A percentile compares a stretch with the other conserved stretches of the same genome.
Conservation (phyloP, 108 stramenopile genomes). For the Cyclotella atomus region DNA sequence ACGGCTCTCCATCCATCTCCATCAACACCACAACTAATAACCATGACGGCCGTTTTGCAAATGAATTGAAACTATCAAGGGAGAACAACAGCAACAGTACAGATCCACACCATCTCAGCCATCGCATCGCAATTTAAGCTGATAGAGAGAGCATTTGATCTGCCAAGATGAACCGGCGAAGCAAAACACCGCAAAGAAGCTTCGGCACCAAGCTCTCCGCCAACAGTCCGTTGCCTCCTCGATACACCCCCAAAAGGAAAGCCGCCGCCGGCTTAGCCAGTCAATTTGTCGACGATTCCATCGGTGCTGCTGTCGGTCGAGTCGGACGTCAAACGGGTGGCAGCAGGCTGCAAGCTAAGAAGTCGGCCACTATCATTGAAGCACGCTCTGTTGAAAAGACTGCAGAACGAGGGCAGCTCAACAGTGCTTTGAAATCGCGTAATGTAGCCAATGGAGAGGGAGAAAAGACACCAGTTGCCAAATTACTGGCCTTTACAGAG, state of each 20-base stretch:
- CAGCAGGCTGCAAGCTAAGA: neutral
- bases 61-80: no score
- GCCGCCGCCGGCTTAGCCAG: neutral
- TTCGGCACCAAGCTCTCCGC: constrained; percentile 33
- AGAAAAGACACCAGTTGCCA: neutral
- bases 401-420: neutral
- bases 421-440: neutral
- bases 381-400: constrained; percentile 8
- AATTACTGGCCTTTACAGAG: constrained; percentile 7
- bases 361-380: neutral
- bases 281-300: constrained; percentile 1
- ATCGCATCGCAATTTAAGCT: no score
- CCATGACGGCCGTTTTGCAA: no score
- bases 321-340: neutral
- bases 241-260: neutral
- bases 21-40: no score
- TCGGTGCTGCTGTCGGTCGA: neutral
- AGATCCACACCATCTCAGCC: no score
- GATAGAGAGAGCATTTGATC: no score
- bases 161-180: constrained; percentile 11
- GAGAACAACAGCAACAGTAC: no score
- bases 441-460: neutral
- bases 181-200: constrained; percentile 1
- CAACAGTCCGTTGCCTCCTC: constrained; percentile 19
- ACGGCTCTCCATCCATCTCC: no score